Percentiles rank a stretch among this genome's conserved stretches.
Evolutionary conservation across 2,329 filamentous ascomycete genomes (phyloP).

Genomic region (Penicillium concentricum): DNA sequence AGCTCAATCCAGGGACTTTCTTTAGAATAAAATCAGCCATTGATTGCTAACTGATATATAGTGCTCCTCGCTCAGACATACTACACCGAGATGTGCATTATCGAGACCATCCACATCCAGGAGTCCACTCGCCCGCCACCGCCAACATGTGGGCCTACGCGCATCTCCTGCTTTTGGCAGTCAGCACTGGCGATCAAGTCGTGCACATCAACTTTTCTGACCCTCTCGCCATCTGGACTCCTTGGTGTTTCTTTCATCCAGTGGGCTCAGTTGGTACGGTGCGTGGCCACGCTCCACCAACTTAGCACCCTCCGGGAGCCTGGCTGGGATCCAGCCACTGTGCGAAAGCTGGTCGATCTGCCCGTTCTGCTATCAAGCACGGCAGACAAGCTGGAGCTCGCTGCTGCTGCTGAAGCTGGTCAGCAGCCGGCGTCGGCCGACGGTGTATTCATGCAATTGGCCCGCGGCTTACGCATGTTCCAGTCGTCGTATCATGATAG

Average conservation of each 20-base stretch:
- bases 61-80: neutral
- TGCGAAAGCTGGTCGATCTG: neutral
- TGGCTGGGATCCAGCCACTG: neutral
- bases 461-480: neutral
- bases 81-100: neutral
- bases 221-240: neutral
- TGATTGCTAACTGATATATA: neutral
- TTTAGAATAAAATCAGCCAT: neutral
- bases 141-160: neutral
- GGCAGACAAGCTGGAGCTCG: neutral
- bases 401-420: neutral
- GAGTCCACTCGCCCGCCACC: neutral
- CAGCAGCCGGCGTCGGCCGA: neutral
- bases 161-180: neutral
- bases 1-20: neutral
- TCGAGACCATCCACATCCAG: neutral
- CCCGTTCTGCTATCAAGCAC: neutral
- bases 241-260: neutral
- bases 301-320: neutral
- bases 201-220: neutral
- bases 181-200: neutral
- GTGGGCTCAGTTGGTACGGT: neutral
- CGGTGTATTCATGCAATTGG: neutral
- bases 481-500: neutral
- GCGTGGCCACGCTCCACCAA: neutral